Percentiles rank a stretch among this genome's conserved stretches.
These are phyloP conservation scores for Aschersonia sp. DNA, from an alignment of 2,329 filamentous ascomycete genomes.

Conservation along the genomic window DNA sequence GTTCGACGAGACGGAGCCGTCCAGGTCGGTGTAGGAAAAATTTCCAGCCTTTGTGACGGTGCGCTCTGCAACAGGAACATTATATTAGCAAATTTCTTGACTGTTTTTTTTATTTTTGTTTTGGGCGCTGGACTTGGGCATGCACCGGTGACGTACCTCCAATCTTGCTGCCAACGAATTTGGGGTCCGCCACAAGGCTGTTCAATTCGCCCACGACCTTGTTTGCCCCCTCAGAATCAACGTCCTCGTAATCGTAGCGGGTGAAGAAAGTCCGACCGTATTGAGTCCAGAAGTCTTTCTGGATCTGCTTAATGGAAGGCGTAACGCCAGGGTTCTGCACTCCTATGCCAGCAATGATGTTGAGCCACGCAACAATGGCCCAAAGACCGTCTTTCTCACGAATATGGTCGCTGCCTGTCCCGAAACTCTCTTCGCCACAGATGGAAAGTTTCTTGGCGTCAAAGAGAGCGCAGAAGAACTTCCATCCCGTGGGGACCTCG, in stretches of 20 bases:
- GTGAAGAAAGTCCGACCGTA: slow-evolving; percentile 99
- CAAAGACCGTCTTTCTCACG: slow-evolving; percentile 98
- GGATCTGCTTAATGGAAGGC: slow-evolving; percentile 89
- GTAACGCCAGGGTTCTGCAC: slow-evolving; percentile 65
- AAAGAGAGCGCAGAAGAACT: slow-evolving; percentile 95
- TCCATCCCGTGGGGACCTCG: slow-evolving; percentile 97
- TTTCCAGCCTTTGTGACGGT: slow-evolving; percentile 84
- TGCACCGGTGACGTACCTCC: slow-evolving; percentile 32
- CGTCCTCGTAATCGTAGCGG: slow-evolving; percentile 94
- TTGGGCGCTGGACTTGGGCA: no score
- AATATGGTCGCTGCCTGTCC: slow-evolving; percentile 96
- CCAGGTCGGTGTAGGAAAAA: slow-evolving; percentile 98
- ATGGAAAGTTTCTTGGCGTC: slow-evolving; percentile 94
- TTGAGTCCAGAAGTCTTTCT: slow-evolving; percentile 90
- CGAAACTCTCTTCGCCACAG: slow-evolving; percentile 96
- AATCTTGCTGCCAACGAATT: slow-evolving; percentile 72
- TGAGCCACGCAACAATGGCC: slow-evolving; percentile 95
- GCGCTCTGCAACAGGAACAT: slow-evolving; percentile 31
- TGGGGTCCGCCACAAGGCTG: slow-evolving; percentile 57
- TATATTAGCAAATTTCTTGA: no score
- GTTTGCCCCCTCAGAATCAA: slow-evolving; percentile 79
- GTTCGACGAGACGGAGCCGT: slow-evolving; percentile 88
- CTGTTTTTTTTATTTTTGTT: neutral
- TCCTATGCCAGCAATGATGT: slow-evolving; percentile 91
- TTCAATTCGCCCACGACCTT: slow-evolving; percentile 75